Evolutionary conservation across 352 stramenopile species (phyloP).

Genomic region (Phytophthora rubi): DNA sequence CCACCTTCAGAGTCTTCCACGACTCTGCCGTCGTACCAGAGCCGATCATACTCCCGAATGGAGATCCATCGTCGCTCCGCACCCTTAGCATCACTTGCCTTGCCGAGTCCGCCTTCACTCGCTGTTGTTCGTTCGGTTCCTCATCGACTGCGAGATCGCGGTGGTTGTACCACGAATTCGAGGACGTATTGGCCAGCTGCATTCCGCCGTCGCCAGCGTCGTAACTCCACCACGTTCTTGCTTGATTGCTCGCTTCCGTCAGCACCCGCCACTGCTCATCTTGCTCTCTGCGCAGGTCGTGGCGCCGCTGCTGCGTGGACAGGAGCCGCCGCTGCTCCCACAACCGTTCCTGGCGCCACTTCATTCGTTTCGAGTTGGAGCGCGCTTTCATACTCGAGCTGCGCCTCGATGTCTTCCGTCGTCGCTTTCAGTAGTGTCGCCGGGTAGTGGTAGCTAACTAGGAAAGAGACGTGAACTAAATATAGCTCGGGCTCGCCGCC

Average conservation of each 20-base stretch:
- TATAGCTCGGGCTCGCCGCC: neutral
- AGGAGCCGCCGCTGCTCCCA: neutral
- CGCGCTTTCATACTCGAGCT: constrained; percentile 7
- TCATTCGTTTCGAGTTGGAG: neutral
- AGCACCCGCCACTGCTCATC: neutral
- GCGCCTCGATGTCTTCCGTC: neutral
- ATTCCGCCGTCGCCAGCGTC: neutral
- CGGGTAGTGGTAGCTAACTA: constrained; percentile 1
- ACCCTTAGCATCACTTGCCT: too few relatives aligned
- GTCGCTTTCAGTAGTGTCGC: neutral
- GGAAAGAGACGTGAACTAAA: neutral
- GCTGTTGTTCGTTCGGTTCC: too few relatives aligned
- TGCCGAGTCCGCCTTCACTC: too few relatives aligned
- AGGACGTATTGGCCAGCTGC: too few relatives aligned
- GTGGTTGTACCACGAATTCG: too few relatives aligned
- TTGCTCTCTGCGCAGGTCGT: neutral
- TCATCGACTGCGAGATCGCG: too few relatives aligned
- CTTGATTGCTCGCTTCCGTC: too few relatives aligned
- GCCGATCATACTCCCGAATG: too few relatives aligned
- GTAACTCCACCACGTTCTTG: constrained; percentile 2
- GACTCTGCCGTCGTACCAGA: too few relatives aligned
- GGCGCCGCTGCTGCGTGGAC: neutral
- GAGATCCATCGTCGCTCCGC: too few relatives aligned
- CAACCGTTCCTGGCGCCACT: neutral
- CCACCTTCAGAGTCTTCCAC: too few relatives aligned